Evolutionary conservation across 441 rosid species (phyloP).

Genomic region (Populus hybrid): DNA sequence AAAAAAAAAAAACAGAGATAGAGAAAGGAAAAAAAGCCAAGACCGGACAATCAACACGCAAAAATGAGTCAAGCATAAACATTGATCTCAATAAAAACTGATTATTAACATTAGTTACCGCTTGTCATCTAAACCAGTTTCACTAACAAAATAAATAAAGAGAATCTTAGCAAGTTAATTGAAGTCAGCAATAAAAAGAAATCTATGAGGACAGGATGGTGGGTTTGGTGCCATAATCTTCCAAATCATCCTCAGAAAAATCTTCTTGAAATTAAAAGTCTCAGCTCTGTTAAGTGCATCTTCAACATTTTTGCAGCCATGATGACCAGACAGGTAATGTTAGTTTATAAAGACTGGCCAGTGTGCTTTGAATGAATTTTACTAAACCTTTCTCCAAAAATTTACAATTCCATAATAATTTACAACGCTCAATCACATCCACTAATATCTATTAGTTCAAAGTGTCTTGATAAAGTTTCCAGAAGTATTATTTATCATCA

Average conservation of each 20-base stretch:
- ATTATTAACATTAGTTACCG: neutral
- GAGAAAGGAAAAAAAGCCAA: neutral
- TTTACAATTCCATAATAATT: neutral
- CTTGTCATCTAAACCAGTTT: neutral
- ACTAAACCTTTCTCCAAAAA: neutral
- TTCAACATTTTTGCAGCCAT: neutral
- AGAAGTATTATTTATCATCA: neutral
- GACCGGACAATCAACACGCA: neutral
- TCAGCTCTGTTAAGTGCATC: neutral
- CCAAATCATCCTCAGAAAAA: neutral
- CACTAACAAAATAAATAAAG: neutral
- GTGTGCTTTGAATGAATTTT: neutral
- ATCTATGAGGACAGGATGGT: neutral
- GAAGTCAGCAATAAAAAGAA: neutral
- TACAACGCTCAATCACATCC: neutral
- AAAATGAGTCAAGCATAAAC: neutral
- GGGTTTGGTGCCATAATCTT: neutral
- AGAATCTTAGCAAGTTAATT: neutral
- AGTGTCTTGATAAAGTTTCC: neutral
- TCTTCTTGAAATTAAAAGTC: neutral
- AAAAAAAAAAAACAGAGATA: conserved; percentile 11
- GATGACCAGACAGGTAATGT: neutral
- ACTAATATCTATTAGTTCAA: neutral
- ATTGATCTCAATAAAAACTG: neutral
- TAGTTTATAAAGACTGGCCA: neutral